These are phyloP conservation scores for Puya raimondii DNA, from an alignment of 176 grass and related monocot genomes.

Conservation along the genomic window DNA sequence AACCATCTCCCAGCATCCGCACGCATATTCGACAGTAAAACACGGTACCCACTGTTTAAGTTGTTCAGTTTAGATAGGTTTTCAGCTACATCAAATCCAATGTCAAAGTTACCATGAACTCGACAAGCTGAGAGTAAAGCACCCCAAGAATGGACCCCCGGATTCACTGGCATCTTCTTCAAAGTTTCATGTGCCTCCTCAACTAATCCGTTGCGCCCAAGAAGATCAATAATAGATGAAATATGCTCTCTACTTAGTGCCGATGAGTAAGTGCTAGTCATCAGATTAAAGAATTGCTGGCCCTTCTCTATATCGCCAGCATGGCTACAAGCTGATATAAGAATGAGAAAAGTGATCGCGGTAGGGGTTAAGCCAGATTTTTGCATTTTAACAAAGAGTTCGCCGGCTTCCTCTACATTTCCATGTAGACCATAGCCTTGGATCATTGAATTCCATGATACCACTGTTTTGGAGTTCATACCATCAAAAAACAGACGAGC, in stretches of 20 bases:
- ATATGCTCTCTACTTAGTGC: constrained; percentile 1
- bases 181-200: constrained; percentile 15
- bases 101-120: constrained; percentile 9
- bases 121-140: constrained; percentile 10
- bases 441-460: constrained; percentile 28
- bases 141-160: constrained; percentile 17
- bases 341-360: constrained; percentile 12
- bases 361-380: constrained; percentile 12
- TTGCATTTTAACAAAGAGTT: constrained; percentile 20
- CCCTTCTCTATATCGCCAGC: constrained; percentile 17
- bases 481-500: constrained; percentile 10
- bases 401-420: neutral
- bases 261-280: neutral
- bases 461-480: constrained; percentile 9
- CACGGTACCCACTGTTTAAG: constrained; percentile 9
- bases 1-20: constrained; percentile 11
- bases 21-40: constrained; percentile 14
- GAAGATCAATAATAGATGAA: constrained; percentile 16
- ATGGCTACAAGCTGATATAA: constrained; percentile 24
- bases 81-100: constrained; percentile 6
- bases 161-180: constrained; percentile 4
- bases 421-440: constrained; percentile 18
- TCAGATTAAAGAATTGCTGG: constrained; percentile 7
- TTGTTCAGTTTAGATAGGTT: constrained; percentile 7
- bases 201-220: constrained; percentile 13